A percentile compares a stretch with the other conserved stretches of the same genome.
Evolutionary conservation across 805 yeast genomes (phyloP).

Genomic region (Lipomyces sp.): DNA sequence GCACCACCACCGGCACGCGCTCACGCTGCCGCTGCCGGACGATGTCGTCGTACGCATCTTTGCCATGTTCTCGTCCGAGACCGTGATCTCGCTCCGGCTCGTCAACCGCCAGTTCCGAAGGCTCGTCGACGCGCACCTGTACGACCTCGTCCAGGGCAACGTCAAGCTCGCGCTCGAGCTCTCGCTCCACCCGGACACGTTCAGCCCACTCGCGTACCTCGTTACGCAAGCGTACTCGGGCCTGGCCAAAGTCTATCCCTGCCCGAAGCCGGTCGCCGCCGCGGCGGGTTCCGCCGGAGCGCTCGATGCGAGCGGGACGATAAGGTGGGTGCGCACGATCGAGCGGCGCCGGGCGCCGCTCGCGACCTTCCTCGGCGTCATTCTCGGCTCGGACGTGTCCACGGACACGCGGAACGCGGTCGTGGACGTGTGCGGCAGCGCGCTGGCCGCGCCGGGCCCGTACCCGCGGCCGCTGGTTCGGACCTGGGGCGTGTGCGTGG

Average conservation of each 20-base stretch:
- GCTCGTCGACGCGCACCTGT: neutral
- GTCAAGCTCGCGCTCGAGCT: neutral
- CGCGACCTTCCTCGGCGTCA: neutral
- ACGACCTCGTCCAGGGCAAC: neutral
- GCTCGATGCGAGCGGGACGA: neutral
- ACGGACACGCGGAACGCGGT: neutral
- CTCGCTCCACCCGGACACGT: too few species aligned
- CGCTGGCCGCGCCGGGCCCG: too few species aligned
- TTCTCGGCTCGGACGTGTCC: neutral
- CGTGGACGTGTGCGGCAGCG: too few species aligned
- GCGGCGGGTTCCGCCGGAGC: too few species aligned
- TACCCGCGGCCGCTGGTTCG: conserved; percentile 1
- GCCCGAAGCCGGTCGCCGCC: neutral
- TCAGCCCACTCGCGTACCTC: neutral
- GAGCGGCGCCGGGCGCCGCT: neutral
- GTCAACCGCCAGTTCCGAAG: conserved; percentile 3
- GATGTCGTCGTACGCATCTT: neutral
- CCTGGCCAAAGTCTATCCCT: neutral
- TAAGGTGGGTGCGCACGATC: too few species aligned
- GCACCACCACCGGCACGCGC: too few species aligned
- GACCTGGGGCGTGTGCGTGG: neutral
- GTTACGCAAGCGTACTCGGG: neutral
- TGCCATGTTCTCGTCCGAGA: neutral
- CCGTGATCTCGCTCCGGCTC: neutral
- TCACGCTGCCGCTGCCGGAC: neutral